Evolutionary conservation across 306 rosid genomes (phyloP).

Genomic region (Fragaria vesca): DNA sequence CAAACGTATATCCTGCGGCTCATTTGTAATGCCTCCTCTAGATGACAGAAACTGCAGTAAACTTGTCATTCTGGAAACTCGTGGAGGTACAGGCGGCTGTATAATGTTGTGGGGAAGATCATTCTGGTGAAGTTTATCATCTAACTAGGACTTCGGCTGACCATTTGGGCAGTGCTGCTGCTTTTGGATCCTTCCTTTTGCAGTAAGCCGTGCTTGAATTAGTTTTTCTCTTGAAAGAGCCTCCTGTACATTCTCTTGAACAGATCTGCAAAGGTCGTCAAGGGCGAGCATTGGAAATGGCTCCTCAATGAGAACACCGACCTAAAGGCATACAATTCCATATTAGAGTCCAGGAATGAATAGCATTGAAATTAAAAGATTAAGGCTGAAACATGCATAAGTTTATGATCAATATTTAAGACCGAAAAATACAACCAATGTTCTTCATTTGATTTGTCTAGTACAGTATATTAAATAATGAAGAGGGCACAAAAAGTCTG

Average conservation of each 20-base stretch:
- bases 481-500: not conserved
- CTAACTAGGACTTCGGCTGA: conserved; percentile 47
- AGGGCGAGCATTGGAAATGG: conserved; percentile 92
- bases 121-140: conserved; percentile 13
- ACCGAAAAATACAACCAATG: not conserved
- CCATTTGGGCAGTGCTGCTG: conserved; percentile 66
- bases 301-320: conserved; percentile 95
- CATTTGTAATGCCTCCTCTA: not conserved
- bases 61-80: not conserved
- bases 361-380: not conserved
- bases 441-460: not conserved
- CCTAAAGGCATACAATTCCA: conserved; percentile 43
- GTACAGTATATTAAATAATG: not conserved
- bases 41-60: not conserved
- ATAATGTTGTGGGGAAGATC: not conserved
- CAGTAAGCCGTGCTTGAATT: conserved; percentile 47
- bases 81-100: not conserved
- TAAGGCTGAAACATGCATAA: conserved; percentile 3
- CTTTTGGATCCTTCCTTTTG: conserved; percentile 46
- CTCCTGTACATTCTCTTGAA: conserved; percentile 58
- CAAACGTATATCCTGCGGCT: conserved; percentile 11
- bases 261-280: conserved; percentile 62
- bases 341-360: conserved; percentile 10
- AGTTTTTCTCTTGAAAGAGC: conserved; percentile 42
- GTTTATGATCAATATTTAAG: not conserved